phyloP scores from a whole-genome alignment of 192 early-diverging fungal genomes.

The Backusella macrospora region DNA sequence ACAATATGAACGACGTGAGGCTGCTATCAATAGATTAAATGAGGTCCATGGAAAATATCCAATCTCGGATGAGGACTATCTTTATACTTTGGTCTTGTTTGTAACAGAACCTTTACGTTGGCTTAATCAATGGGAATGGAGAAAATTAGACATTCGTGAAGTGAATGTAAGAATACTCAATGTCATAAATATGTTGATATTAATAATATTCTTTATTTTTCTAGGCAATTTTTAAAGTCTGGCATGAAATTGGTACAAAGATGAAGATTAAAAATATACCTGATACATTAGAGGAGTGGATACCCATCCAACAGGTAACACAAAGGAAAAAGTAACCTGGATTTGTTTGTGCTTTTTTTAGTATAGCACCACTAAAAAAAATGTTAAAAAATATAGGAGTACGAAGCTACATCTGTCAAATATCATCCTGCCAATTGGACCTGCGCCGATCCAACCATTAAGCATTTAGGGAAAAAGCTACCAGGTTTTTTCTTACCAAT shows the following conservation, averaged over 20 bases:
- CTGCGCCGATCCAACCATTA: conserved; percentile 33
- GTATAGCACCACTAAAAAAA: not conserved
- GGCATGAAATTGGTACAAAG: conserved; percentile 31
- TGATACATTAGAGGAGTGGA: conserved; percentile 29
- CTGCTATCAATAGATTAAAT: conserved; percentile 43
- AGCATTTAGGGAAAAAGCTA: conserved; percentile 16
- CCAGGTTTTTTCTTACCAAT: conserved; percentile 19
- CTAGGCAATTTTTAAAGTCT: conserved; percentile 40
- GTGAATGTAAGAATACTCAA: conserved; percentile 41
- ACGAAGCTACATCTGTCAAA: conserved; percentile 25
- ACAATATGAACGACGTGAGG: conserved; percentile 18
- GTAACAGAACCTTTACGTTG: conserved; percentile 36
- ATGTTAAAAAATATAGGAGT: conserved; percentile 24
- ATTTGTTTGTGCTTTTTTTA: not conserved
- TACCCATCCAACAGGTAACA: conserved; percentile 40
- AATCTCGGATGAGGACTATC: conserved; percentile 48
- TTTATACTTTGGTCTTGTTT: conserved; percentile 46
- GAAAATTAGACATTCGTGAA: conserved; percentile 42
- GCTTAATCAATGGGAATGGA: conserved; percentile 45
- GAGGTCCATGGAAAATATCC: conserved; percentile 48
- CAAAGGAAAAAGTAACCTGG: conserved; percentile 6
- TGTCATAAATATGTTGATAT: not conserved
- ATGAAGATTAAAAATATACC: conserved; percentile 54
- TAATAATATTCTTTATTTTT: not conserved
- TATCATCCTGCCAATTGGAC: conserved; percentile 29